Conservation (phyloP, 192 early-diverging fungal genomes). For the Jimgerdemannia flammicorona region DNA sequence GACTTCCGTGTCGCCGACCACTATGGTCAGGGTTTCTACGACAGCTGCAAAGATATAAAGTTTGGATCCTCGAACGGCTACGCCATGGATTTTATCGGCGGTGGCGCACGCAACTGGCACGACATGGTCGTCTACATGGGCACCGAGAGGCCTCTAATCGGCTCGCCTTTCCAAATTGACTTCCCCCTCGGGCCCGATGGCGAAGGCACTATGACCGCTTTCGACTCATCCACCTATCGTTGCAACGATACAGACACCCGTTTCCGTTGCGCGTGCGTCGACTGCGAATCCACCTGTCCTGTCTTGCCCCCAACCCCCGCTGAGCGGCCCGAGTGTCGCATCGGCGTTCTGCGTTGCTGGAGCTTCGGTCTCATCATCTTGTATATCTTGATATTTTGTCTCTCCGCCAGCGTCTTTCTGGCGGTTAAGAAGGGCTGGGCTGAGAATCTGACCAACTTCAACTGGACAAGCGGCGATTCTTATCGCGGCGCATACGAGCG, state of each 20-base stretch:
- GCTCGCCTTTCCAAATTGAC: constrained; percentile 62
- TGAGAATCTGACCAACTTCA: background rate
- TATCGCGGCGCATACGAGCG: constrained; percentile 30
- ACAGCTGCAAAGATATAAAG: constrained; percentile 66
- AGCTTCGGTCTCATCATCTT: constrained; percentile 38
- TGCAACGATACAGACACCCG: constrained; percentile 50
- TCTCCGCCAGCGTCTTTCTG: background rate
- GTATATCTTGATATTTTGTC: constrained; percentile 28
- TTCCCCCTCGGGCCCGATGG: constrained; percentile 41
- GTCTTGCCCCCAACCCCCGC: constrained; percentile 43
- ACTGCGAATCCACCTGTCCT: constrained; percentile 54
- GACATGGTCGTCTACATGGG: constrained; percentile 57
- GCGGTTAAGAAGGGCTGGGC: constrained; percentile 22
- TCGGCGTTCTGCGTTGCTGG: constrained; percentile 47
- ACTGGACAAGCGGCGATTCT: background rate
- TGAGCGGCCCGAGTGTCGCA: constrained; percentile 35
- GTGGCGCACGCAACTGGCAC: constrained; percentile 53
- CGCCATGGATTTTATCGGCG: constrained; percentile 64
- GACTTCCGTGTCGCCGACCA: constrained; percentile 53
- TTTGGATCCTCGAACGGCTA: constrained; percentile 62
- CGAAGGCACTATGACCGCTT: constrained; percentile 20
- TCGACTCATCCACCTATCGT: constrained; percentile 27
- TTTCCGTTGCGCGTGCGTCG: constrained; percentile 59
- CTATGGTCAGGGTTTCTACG: constrained; percentile 51
- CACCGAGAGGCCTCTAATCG: constrained; percentile 40